Base-by-base conservation (phyloP, 306 rosid species). In the Fragaria ananassa region DNA sequence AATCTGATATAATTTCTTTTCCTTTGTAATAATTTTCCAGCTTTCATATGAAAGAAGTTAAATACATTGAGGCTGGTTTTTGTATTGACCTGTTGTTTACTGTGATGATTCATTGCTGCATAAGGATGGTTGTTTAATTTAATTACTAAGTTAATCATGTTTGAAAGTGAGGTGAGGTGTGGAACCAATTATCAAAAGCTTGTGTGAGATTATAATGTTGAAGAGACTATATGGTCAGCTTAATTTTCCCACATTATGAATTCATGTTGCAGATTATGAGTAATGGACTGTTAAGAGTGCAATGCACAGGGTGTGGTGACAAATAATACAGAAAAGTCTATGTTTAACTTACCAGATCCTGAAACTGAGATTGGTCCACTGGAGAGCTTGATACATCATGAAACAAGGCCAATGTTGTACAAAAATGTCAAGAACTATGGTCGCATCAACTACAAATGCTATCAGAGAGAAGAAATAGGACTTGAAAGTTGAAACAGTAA, bases 261-360 rank as follows among this genome's bases (percentile, higher is more conserved):
- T 6, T 15, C 25, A 8, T 42, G 29, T 72, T 56, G 44, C 77
- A 63, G 82, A 72, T 72, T 4, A 46, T 53, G 74, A 72, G 73
- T 29, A 79, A 79, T 64, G 82, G 82, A 1, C 29, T 41, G 39
- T 63, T 50, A 79, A 79, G 68, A 72, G 82, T 18, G 74, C 82
- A 1, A 15, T 79, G 50, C 82, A 79, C 54, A 72, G 82, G 12
- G 78, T 64, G 25, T 64, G 25, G 70, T 68, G 49, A 72, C 82
- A 51, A 79, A 79, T 54, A 79, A 79, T 54, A 5, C 78, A 12
- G 49, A 79, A 45, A 72, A 9, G 25, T 51, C 78, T 14, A 12
- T 72, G 49, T 68, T 72, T 31, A 72, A 23, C 18, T 68, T 63
- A 51, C 82, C 77, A n/a, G 73, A 72, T 7, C 25, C 67, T 6